A percentile compares a stretch with the other conserved stretches of the same genome.
Conservation (phyloP, 306 rosid genomes). For the Citrullus mucosospermus region DNA sequence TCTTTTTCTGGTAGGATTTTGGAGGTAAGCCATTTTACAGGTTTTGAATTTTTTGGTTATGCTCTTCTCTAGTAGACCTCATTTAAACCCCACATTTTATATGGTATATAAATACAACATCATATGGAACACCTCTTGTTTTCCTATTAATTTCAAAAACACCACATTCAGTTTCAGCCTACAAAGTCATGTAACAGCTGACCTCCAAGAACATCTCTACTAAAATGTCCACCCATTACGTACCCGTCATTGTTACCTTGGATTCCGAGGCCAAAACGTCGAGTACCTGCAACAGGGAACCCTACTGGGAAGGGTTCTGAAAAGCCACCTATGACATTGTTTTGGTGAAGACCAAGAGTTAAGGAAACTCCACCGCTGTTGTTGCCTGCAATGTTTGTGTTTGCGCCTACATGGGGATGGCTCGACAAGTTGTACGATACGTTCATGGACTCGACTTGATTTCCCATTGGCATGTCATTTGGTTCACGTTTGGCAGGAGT, state of each 20-base stretch:
- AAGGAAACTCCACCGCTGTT: slow-evolving; percentile 51
- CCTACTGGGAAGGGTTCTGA: slow-evolving; percentile 59
- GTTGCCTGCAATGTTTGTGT: slow-evolving; percentile 29
- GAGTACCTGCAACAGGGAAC: slow-evolving; percentile 49
- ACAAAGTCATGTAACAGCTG: slow-evolving; percentile 76
- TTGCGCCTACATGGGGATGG: slow-evolving; percentile 37
- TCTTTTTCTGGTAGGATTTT: background rate
- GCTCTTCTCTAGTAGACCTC: background rate
- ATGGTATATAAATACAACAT: background rate
- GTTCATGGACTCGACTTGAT: slow-evolving; percentile 26
- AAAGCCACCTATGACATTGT: slow-evolving; percentile 52
- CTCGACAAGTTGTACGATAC: slow-evolving; percentile 28
- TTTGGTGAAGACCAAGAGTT: slow-evolving; percentile 84
- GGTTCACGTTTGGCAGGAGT: slow-evolving; percentile 16
- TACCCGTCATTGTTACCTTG: slow-evolving; percentile 15
- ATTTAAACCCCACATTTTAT: slow-evolving; percentile 1
- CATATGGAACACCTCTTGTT: background rate
- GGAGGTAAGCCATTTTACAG: background rate
- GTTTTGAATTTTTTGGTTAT: background rate
- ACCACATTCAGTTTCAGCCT: slow-evolving; percentile 22
- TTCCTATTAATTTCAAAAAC: background rate
- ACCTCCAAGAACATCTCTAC: slow-evolving; percentile 52
- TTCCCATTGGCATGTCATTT: slow-evolving; percentile 16
- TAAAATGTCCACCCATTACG: slow-evolving; percentile 60
- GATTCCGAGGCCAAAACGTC: slow-evolving; percentile 1